Evolutionary conservation across 192 early-diverging fungal species (phyloP), one percentile per base, ranked within the genome.

Genomic region (Dimargaris cristalligena): DNA sequence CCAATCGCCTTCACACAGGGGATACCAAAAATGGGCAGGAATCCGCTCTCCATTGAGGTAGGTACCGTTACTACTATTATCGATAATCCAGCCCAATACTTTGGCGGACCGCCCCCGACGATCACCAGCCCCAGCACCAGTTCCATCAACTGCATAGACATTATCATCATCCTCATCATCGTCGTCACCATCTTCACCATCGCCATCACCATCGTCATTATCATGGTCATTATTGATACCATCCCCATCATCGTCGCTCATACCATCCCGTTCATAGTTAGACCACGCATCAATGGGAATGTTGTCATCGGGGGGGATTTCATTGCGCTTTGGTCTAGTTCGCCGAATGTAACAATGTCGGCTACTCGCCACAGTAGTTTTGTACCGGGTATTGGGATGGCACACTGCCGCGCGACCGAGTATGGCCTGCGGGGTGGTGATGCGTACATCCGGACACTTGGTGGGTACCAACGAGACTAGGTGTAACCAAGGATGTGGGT

Each of bases 31-130:
- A 3, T 34, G 16, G 54, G 29, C 2, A 4, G 30, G 32, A n/a
- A 56, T 28, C 20, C 30, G 31, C 20, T 56, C 9, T 10, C 29
- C 10, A 33, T 56, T 56, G 32, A 56, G 32, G 31, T n/a, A 56
- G 1, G 54, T 56, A 33, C 54, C 54, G 54, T 56, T 56, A 26
- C 13, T 8, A 52, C 50, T 52, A 23, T 14, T 29, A 52, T 30
- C 30, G 4, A 16, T 11, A 52, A 52, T 8, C 50, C 50, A 52
- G 50, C 22, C 50, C n/a, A n/a, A n/a, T n/a, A n/a, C n/a, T n/a
- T n/a, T n/a, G n/a, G n/a, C n/a, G n/a, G n/a, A n/a, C n/a, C n/a
- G n/a, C n/a, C n/a, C n/a, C n/a, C n/a, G n/a, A n/a, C n/a, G n/a
- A n/a, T n/a, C n/a, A n/a, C n/a, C n/a, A n/a, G n/a, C n/a, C n/a